A percentile compares a stretch with the other conserved stretches of the same genome.
Conservation (phyloP, 2,329 filamentous ascomycete species). For the Septoria petroselini region DNA sequence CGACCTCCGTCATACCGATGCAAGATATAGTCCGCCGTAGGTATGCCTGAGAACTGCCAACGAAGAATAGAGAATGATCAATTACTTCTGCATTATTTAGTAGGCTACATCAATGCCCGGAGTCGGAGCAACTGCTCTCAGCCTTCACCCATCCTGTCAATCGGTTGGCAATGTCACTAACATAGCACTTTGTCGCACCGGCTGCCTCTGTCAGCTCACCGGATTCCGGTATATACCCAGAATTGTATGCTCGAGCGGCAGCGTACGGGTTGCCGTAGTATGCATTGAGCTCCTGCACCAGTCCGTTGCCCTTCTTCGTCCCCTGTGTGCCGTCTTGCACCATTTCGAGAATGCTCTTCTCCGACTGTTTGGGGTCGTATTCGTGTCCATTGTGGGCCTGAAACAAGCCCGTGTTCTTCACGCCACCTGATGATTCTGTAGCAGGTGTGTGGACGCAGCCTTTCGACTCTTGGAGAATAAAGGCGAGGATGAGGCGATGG, state of each 20-base stretch:
- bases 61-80: too few relatives aligned
- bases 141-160: constrained; percentile 43
- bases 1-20: too few relatives aligned
- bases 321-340: constrained; percentile 23
- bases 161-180: constrained; percentile 51
- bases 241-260: constrained; percentile 21
- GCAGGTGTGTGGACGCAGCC: constrained; percentile 18
- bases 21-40: too few relatives aligned
- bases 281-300: constrained; percentile 18
- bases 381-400: constrained; percentile 19
- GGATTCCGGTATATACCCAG: constrained; percentile 36
- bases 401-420: constrained; percentile 21
- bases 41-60: too few relatives aligned
- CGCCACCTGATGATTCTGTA: constrained; percentile 16
- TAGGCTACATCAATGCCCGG: too few relatives aligned
- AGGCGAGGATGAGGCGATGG: constrained; percentile 21
- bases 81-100: too few relatives aligned
- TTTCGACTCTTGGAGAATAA: constrained; percentile 21
- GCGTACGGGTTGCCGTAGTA: constrained; percentile 39
- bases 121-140: constrained; percentile 18
- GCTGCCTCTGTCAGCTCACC: constrained; percentile 45
- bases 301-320: constrained; percentile 19
- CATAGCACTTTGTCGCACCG: constrained; percentile 52
- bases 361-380: constrained; percentile 34
- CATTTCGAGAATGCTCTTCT: constrained; percentile 24